Base-by-base conservation (phyloP, 176 grass and related monocot species). In the Rhynchospora breviuscula region DNA sequence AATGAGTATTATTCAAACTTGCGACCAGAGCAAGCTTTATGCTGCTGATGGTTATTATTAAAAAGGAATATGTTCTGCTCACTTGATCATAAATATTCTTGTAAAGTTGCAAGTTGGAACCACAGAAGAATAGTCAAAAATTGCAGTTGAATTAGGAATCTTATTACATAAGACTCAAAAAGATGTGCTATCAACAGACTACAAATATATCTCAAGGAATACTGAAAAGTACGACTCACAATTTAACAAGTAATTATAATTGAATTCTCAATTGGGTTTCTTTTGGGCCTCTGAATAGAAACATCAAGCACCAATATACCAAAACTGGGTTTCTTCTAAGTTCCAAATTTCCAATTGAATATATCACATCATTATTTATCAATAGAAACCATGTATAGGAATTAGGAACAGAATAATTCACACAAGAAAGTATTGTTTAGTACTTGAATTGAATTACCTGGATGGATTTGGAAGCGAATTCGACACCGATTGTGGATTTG, bases 401-500 rank as follows among this genome's bases (percentile, higher is more conserved):
- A 62, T n/a, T 53, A 9, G 53, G 4, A 64, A 62, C 46, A 29
- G 33, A 23, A 79, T 56, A 18, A 59, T n/a, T 3, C 12, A n/a
- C 25, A 59, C 1, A 79, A 58, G 59, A 29, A 63, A 81, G 14
- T 22, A 14, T 59, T 15, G 6, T 61, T 61, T 31, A 63, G 17
- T 0, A 74, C 17, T 43, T 45, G 33, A 56, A 80, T 43, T 63
- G 46, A 59, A 44, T 23, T 84, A 95, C 93, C 93, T 95, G 79
- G 65, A 90, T 78, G 78, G 93, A 87, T 75, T 89, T 91, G 14
- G 93, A 92, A 85, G 93, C 93, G 80, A 95, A 95, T 65, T 95
- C 93, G 76, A 95, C 93, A 79, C 93, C 91, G 89, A 97, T 97
- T 80, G 94, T 97, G 76, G 94, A 97, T 79, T 97, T 97, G 63